Percentiles rank a stretch among this genome's conserved stretches.
Conservation (phyloP, 2,329 filamentous ascomycete genomes). For the Scedosporium aurantiacum region DNA sequence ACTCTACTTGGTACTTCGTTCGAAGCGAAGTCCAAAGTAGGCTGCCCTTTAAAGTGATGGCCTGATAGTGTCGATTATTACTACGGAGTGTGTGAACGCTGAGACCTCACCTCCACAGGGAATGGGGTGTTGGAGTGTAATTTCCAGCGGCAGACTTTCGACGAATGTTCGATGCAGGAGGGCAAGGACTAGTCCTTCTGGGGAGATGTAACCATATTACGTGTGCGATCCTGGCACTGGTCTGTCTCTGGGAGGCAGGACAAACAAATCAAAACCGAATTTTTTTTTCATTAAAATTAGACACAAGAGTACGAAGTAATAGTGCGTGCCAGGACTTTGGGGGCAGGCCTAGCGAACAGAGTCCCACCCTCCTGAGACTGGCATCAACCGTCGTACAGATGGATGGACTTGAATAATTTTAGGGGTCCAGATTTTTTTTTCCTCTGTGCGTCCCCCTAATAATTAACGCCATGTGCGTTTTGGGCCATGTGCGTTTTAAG, state of each 20-base stretch:
- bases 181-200: background rate
- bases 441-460: too few species aligned
- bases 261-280: background rate
- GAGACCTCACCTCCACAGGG: too few species aligned
- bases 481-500: too few species aligned
- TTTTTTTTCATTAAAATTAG: background rate
- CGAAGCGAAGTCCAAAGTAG: too few species aligned
- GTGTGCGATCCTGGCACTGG: background rate
- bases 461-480: too few species aligned
- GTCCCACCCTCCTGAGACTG: background rate
- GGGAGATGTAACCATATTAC: background rate
- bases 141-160: background rate
- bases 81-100: too few species aligned
- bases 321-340: background rate
- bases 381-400: background rate
- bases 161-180: background rate
- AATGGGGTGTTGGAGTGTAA: background rate
- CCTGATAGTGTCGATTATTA: too few species aligned
- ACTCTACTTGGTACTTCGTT: too few species aligned
- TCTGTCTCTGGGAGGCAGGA: background rate
- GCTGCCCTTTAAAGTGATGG: too few species aligned
- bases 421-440: too few species aligned
- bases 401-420: too few species aligned
- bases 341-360: background rate
- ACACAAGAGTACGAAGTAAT: background rate